phyloP scores from a whole-genome alignment of 2,329 filamentous ascomycete genomes.

The Leptographium procerum region DNA sequence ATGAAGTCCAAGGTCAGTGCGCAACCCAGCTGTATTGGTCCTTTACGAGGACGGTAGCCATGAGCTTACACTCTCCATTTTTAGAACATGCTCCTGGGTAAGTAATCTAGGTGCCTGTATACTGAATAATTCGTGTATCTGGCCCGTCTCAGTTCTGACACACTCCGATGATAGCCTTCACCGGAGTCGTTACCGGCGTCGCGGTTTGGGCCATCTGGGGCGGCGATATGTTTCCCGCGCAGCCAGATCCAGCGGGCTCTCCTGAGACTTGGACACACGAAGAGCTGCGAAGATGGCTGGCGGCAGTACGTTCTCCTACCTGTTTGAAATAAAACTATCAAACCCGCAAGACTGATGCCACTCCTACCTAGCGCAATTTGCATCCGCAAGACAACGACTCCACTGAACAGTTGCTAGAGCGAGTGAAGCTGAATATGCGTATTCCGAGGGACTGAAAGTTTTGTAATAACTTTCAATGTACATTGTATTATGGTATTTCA shows the following conservation, averaged over 20 bases:
- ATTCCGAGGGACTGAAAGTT: conserved; percentile 19
- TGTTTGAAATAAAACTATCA: not conserved
- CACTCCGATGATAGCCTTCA: conserved; percentile 48
- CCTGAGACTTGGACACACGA: conserved; percentile 61
- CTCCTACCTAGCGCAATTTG: conserved; percentile 29
- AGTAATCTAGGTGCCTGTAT: not conserved
- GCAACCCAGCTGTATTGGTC: not conserved
- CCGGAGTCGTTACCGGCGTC: conserved; percentile 68
- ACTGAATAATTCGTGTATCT: not conserved
- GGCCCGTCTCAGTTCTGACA: not conserved
- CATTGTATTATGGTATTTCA: no score
- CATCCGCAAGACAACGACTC: conserved; percentile 31
- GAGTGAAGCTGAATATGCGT: conserved; percentile 36
- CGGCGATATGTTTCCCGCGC: conserved; percentile 66
- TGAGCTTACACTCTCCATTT: not conserved
- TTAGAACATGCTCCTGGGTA: conserved; percentile 62
- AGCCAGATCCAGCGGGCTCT: conserved; percentile 67
- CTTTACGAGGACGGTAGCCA: not conserved
- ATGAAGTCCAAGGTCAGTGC: conserved; percentile 55
- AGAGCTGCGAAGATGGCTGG: conserved; percentile 72
- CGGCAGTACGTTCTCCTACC: conserved; percentile 47
- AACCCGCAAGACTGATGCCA: not conserved
- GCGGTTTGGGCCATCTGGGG: conserved; percentile 81
- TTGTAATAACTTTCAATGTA: no score
- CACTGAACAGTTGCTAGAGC: conserved; percentile 33